Conservation (phyloP, 495 filamentous ascomycete species). For the Staphylotrichum longicolle region DNA sequence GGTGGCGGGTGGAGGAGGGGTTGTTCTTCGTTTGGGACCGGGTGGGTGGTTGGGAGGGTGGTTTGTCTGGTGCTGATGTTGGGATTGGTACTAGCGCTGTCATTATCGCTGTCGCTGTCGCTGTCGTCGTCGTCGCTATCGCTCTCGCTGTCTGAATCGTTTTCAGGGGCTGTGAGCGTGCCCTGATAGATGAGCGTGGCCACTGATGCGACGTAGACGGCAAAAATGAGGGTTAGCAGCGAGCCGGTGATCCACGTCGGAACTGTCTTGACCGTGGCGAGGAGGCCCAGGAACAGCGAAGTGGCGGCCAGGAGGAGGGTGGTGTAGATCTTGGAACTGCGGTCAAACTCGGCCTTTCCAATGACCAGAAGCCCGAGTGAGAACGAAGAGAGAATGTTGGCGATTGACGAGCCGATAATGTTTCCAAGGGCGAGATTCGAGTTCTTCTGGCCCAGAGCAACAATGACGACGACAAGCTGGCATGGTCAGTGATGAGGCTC, state of each 20-base stretch:
- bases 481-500: not conserved
- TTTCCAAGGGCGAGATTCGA: constrained; percentile 55
- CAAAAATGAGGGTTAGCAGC: constrained; percentile 45
- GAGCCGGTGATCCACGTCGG: constrained; percentile 37
- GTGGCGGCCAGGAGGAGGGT: not conserved
- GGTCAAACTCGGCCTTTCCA: constrained; percentile 39
- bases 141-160: constrained; percentile 16
- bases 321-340: constrained; percentile 49
- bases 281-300: constrained; percentile 34
- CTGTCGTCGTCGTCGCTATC: constrained; percentile 29
- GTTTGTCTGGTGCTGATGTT: not conserved
- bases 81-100: constrained; percentile 7
- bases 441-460: constrained; percentile 45
- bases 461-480: constrained; percentile 54
- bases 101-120: constrained; percentile 26
- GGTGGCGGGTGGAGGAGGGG: not conserved
- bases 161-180: constrained; percentile 38
- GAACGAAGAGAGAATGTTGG: constrained; percentile 58
- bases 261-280: constrained; percentile 33
- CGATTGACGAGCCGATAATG: constrained; percentile 54
- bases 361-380: constrained; percentile 51
- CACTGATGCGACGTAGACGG: constrained; percentile 49
- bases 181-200: constrained; percentile 47
- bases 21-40: constrained; percentile 17
- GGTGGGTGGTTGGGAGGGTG: too few relatives aligned